Base-by-base conservation (phyloP, 805 yeast genomes). In the Ogataea parapolymorpha region DNA sequence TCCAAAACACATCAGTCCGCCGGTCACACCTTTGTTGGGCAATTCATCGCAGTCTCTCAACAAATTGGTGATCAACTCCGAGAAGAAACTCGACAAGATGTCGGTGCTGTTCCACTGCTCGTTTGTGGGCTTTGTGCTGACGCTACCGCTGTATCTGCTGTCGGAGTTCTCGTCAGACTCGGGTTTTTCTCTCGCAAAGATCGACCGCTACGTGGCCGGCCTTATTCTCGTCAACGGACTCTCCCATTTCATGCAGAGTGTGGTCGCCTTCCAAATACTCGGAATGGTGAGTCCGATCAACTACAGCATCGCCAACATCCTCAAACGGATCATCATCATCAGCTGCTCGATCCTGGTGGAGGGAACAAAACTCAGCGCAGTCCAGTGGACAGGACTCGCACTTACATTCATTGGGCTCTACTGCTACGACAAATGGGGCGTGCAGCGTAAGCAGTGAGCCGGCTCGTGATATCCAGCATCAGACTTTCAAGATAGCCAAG, bases 281-380 rank as follows among this genome's bases (percentile, higher is more conserved):
- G 91, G 91, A 2, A 58, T 74, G 51, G 71, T 84, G 17, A 72
- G 82, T n/a, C 85, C 93, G 4, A 83, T 85, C 34, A 82, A 82
- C 56, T 85, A 85, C 60, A 80, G 88, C 29, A 81, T 85, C 55
- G 93, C 90, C 23, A 85, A 81, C 58, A 84, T 85, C 36, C 59
- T 83, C 62, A 85, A 85, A 54, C 67, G 91, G 54, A 84, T 85
- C 42, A 77, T 81, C 22, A 82, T 84, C 34, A 85, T 85, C 41
- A 61, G 77, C 16, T 76, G 79, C 48, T 81, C 89, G 1, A 74
- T 85, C 42, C 41, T 80, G 2, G 74, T 83, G 71, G 91, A 84
- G 58, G 76, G 80, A 23, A 67, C 63, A 8, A 50, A 53, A n/a
- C 55, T 71, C 29, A 60, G 58, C 23, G 42, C 56, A 12, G 48